Evolutionary conservation across 257 asterid species (phyloP), one percentile per base, ranked within the genome.

Genomic region (Scutellaria minor): DNA sequence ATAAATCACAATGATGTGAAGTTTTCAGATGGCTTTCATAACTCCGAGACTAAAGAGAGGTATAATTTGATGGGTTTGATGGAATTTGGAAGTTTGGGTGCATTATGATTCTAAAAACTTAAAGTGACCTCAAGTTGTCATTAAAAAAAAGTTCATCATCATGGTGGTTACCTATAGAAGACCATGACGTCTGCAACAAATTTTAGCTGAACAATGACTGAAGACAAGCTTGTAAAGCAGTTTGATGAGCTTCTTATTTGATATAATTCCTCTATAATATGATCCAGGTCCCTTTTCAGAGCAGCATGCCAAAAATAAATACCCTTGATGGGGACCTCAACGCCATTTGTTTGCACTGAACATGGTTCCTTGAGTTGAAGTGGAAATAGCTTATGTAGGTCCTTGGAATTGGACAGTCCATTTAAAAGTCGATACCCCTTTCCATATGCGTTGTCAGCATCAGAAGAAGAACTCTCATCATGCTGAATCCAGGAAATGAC

Each of bases 241-340:
- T 70, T 73, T 57, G 93, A 84, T 57, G 93, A 84, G 83, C 83
- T 80, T 71, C 85, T 81, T 54, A 83, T 74, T 74, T 78, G 85
- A 79, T 66, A 64, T 71, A 92, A 77, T 81, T 87, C 95, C 65
- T 71, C 83, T n/a, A 84, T 58, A 27, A 88, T 73, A 57, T 80
- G 78, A 60, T 76, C 66, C 74, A 92, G 63, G 58, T 85, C 96
- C 75, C 88, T 84, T 74, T 74, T 80, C 68, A 92, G 81, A 70
- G 97, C 88, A 69, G 84, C 74, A 76, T 90, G 93, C 97, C 96
- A 90, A 68, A 87, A 73, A 80, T 59, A 59, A 68, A 88, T 80
- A 70, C 90, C 87, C 80, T 81, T 79, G 77, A 87, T 64, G 45
- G 89, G 90, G 65, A 76, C 81, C 42, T 80, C 84, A 56, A 54